Evolutionary conservation across 2,329 filamentous ascomycete genomes (phyloP).

Genomic region (Ramularia endophylla): DNA sequence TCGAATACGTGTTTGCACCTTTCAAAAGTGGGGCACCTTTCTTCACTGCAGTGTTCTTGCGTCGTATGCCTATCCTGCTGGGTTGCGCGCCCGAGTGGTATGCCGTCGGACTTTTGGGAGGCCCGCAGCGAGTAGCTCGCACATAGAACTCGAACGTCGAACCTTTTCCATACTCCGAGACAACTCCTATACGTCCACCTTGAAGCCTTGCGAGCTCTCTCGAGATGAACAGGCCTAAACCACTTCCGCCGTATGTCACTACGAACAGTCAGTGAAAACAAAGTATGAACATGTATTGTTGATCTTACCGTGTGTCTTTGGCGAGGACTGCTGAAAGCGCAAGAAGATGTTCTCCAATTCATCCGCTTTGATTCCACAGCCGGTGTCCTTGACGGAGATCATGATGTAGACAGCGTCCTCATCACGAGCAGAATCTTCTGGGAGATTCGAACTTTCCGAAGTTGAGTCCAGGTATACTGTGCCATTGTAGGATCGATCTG

Average conservation of each 20-base stretch:
- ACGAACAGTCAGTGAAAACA: slow-evolving; percentile 21
- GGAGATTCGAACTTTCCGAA: slow-evolving; percentile 42
- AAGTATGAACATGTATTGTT: slow-evolving; percentile 70
- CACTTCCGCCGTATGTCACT: slow-evolving; percentile 41
- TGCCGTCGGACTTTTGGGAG: slow-evolving; percentile 21
- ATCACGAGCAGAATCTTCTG: background rate
- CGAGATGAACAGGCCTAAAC: slow-evolving; percentile 64
- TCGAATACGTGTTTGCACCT: background rate
- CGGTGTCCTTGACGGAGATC: slow-evolving; percentile 70
- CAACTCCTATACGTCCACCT: slow-evolving; percentile 62
- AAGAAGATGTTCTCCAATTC: slow-evolving; percentile 1
- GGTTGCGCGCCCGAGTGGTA: slow-evolving; percentile 41
- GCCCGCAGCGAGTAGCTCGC: slow-evolving; percentile 52
- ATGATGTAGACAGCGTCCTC: slow-evolving; percentile 49
- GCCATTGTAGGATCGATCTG: background rate
- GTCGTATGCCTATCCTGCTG: no score
- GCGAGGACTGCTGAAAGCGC: slow-evolving; percentile 58
- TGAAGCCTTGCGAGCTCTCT: slow-evolving; percentile 62
- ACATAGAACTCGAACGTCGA: slow-evolving; percentile 72
- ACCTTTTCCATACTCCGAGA: slow-evolving; percentile 53
- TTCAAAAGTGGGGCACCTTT: no score
- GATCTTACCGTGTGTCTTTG: slow-evolving; percentile 57
- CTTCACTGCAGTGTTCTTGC: no score
- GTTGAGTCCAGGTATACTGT: background rate
- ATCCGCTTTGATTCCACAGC: slow-evolving; percentile 45